phyloP scores from a whole-genome alignment of 345 rosid species.

The Diplotaxis tenuifolia region DNA sequence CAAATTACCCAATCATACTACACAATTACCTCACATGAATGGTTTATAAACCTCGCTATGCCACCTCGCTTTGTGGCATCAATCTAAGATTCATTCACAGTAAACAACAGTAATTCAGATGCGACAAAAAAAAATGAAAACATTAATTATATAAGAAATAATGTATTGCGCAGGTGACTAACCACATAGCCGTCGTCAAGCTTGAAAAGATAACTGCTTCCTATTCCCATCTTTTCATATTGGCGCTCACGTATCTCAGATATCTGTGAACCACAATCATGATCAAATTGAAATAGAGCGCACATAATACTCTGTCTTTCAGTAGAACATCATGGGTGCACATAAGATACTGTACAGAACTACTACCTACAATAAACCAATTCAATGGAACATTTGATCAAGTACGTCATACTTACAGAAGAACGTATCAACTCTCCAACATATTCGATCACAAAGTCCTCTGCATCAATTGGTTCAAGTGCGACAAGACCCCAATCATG shows the following conservation, averaged over 20 bases:
- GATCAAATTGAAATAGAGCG: neutral
- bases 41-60: slow-evolving; percentile 96
- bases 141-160: neutral
- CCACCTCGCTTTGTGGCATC: slow-evolving; percentile 99
- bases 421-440: slow-evolving; percentile 97
- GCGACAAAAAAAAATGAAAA: neutral
- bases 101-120: slow-evolving; percentile 21
- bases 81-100: slow-evolving; percentile 47
- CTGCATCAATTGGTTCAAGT: slow-evolving; percentile 89
- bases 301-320: neutral
- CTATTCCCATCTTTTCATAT: slow-evolving; percentile 99
- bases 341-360: neutral
- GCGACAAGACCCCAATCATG: slow-evolving; percentile 99
- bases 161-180: slow-evolving; percentile 36
- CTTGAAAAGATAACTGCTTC: slow-evolving; percentile 97
- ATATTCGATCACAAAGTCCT: slow-evolving; percentile 97
- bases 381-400: neutral
- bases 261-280: slow-evolving; percentile 54
- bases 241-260: slow-evolving; percentile 90
- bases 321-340: neutral
- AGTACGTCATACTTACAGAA: slow-evolving; percentile 51
- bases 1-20: slow-evolving; percentile 17
- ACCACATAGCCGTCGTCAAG: slow-evolving; percentile 99
- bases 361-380: neutral
- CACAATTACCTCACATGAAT: slow-evolving; percentile 83